Conservation (phyloP, 495 filamentous ascomycete genomes). For the Pseudomonodictys pantanalensis region DNA sequence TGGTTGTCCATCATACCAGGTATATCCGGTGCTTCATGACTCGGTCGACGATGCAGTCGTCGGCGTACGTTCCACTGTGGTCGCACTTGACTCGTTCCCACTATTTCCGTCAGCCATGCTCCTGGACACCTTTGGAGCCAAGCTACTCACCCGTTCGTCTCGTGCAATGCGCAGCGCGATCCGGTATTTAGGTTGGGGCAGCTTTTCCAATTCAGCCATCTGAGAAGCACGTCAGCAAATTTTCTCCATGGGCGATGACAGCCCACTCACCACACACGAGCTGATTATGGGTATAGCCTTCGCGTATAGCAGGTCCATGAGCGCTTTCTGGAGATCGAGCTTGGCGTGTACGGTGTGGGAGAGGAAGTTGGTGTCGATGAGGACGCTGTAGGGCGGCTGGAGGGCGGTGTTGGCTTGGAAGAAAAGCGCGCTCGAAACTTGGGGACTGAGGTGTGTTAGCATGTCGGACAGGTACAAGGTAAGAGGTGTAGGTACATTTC, state of each 20-base stretch:
- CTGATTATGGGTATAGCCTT: constrained; percentile 69
- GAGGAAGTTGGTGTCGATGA: constrained; percentile 89
- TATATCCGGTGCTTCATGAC: constrained; percentile 78
- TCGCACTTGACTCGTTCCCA: constrained; percentile 82
- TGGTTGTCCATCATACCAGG: too few species aligned
- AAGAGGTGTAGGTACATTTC: constrained; percentile 54
- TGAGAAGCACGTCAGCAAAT: too few species aligned
- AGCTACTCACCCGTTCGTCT: too few species aligned
- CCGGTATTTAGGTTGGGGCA: constrained; percentile 84
- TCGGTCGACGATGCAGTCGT: constrained; percentile 87
- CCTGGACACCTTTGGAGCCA: too few species aligned
- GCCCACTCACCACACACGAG: constrained; percentile 66
- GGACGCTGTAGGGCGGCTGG: constrained; percentile 80
- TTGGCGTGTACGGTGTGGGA: constrained; percentile 88
- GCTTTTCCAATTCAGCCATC: constrained; percentile 85
- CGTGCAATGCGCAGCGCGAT: constrained; percentile 88
- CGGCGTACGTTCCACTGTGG: constrained; percentile 89
- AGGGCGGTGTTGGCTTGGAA: constrained; percentile 92
- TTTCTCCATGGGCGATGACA: too few species aligned
- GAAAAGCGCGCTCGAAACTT: constrained; percentile 79
- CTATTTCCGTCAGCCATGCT: too few species aligned
- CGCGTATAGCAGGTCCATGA: constrained; percentile 79
- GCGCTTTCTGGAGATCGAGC: constrained; percentile 76
- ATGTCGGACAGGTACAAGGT: constrained; percentile 12
- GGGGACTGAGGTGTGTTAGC: constrained; percentile 24